Evolutionary conservation across 345 rosid species (phyloP), one percentile per base, ranked within the genome.

Genomic region (Diplotaxis tenuifolia): DNA sequence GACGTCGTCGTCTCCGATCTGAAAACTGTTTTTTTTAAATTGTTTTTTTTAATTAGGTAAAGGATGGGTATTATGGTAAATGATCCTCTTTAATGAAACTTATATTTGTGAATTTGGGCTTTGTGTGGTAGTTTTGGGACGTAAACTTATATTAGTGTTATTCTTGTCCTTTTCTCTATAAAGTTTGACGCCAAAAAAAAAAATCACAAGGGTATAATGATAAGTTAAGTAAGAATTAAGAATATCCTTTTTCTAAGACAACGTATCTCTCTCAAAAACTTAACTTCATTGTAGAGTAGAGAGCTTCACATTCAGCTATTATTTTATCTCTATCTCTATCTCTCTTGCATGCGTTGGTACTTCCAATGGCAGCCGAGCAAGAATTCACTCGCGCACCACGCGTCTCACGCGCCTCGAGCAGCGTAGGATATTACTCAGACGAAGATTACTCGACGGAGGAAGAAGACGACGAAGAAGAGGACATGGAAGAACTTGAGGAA

Each of bases 351-450:
- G 75, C 59, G 12, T 25, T 40, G 10, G 32, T 45, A 31, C 65
- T 71, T 28, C 14, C 71, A 28, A 81, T 84, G 86, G 86, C 88
- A 0, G 67, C 68, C 1, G 83, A 80, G 16, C 80, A 42, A 10
- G 80, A 82, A 4, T 16, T 34, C 67, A 69, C 83, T 23, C 79
- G 83, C 45, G 78, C 74, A n/a, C 38, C 84, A 57, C 50, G 50
- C 50, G 50, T 42, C 50, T 45, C 50, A 45, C 77, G 83, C 31
- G 80, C 71, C 49, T 32, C 75, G 4, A 82, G 68, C 81, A 58
- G 65, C 72, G 78, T 70, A 4, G 67, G 67, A 32, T 76, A 79
- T 21, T 74, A 83, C 67, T 60, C 88, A 11, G 85, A 84, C 22
- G 85, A 75, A 10, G 83, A 81, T 4, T 50, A 77, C n/a, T 19